Conservation (phyloP, 2,329 filamentous ascomycete species). For the Aspergillus quadricinctus region DNA sequence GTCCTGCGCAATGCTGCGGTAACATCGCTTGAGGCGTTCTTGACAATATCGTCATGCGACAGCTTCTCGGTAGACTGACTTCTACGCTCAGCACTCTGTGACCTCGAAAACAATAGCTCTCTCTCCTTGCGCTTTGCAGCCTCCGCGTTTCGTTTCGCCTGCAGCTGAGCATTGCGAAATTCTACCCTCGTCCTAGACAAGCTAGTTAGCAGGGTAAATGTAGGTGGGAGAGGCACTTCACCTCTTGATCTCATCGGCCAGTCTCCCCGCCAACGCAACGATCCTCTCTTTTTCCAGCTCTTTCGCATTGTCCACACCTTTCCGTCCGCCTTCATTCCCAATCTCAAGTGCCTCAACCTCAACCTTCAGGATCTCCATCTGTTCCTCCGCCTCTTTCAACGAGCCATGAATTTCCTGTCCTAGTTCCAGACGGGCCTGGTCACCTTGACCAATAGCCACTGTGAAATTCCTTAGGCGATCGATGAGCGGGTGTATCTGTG, state of each 20-base stretch:
- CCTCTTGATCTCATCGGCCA: constrained; percentile 68
- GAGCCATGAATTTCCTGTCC: constrained; percentile 74
- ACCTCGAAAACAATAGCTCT: constrained; percentile 64
- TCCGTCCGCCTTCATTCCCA: constrained; percentile 34
- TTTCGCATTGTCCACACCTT: constrained; percentile 45
- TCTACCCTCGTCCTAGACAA: constrained; percentile 52
- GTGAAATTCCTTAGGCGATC: constrained; percentile 55
- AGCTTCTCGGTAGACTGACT: constrained; percentile 45
- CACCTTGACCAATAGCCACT: constrained; percentile 60
- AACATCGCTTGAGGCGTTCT: constrained; percentile 75
- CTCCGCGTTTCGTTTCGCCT: constrained; percentile 70
- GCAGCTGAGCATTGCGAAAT: constrained; percentile 78
- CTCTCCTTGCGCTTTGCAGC: constrained; percentile 71
- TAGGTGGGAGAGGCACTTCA: constrained; percentile 35
- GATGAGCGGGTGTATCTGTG: constrained; percentile 52
- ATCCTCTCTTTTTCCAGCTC: constrained; percentile 63
- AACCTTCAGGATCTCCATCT: constrained; percentile 73
- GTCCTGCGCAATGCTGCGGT: constrained; percentile 79
- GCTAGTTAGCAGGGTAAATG: background rate
- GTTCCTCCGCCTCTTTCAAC: constrained; percentile 74
- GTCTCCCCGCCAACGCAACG: constrained; percentile 60
- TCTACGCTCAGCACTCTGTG: constrained; percentile 24
- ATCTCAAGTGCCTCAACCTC: constrained; percentile 68
- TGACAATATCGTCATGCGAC: constrained; percentile 66
- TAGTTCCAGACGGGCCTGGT: constrained; percentile 66